A percentile compares a stretch with the other conserved stretches of the same genome.
phyloP scores from a whole-genome alignment of 441 rosid species.

The Omphalea diandra region DNA sequence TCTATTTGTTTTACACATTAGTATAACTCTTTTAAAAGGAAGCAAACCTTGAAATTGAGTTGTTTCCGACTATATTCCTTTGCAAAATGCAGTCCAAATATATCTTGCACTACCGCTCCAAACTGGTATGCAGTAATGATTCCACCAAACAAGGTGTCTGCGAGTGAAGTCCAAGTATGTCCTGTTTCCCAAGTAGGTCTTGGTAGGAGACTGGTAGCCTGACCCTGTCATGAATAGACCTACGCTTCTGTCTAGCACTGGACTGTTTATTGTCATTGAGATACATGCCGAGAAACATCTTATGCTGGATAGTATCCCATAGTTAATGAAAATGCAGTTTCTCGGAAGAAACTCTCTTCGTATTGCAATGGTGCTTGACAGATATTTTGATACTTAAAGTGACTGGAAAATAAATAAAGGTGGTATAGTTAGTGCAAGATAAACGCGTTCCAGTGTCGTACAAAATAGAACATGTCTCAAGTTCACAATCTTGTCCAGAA shows the following conservation, averaged over 20 bases:
- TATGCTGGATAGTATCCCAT: constrained; percentile 26
- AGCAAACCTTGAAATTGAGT: too few relatives aligned
- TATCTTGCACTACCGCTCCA: too few relatives aligned
- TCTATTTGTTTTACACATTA: too few relatives aligned
- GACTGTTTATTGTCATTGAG: constrained; percentile 30
- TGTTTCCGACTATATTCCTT: too few relatives aligned
- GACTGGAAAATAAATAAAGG: constrained; percentile 52
- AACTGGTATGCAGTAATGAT: too few relatives aligned
- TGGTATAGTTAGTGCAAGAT: neutral
- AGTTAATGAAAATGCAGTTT: constrained; percentile 22
- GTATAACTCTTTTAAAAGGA: too few relatives aligned
- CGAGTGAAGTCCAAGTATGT: too few relatives aligned
- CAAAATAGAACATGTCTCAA: neutral
- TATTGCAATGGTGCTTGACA: constrained; percentile 31
- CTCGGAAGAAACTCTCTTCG: constrained; percentile 33
- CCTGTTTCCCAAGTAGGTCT: constrained; percentile 60
- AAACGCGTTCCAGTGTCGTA: neutral
- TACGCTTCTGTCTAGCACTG: constrained; percentile 35
- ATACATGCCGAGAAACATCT: constrained; percentile 24
- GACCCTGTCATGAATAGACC: constrained; percentile 68
- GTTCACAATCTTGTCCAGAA: neutral
- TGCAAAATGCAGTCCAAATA: too few relatives aligned
- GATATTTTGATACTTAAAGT: constrained; percentile 55
- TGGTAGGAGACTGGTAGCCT: constrained; percentile 85
- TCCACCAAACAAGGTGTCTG: too few relatives aligned